Evolutionary conservation across 768 basidiomycete genomes (phyloP).

Genomic region (Mycena filopes): DNA sequence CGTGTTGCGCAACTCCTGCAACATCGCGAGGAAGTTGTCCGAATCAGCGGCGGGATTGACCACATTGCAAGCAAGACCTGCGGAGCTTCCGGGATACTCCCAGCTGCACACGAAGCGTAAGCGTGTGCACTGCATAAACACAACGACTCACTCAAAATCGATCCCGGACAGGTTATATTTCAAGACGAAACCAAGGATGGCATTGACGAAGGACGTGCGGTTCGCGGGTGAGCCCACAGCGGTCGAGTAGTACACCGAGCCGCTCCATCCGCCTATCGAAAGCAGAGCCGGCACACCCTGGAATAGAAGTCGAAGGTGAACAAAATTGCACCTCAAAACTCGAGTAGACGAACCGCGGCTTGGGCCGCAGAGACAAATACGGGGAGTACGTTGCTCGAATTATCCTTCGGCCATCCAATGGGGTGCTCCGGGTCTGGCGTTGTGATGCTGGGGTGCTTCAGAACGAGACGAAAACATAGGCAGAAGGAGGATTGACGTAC

Average conservation of each 20-base stretch:
- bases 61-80: slow-evolving; percentile 78
- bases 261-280: slow-evolving; percentile 77
- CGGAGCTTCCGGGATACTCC: slow-evolving; percentile 79
- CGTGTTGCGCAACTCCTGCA: slow-evolving; percentile 76
- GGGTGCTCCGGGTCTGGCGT: slow-evolving; percentile 50
- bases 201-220: slow-evolving; percentile 66
- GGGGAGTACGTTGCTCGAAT: slow-evolving; percentile 56
- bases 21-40: slow-evolving; percentile 81
- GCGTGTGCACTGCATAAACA: background rate
- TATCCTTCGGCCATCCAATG: slow-evolving; percentile 50
- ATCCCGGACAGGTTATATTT: slow-evolving; percentile 67
- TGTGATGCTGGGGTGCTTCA: slow-evolving; percentile 44
- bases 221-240: slow-evolving; percentile 64
- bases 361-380: slow-evolving; percentile 63
- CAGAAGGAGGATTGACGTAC: slow-evolving; percentile 52
- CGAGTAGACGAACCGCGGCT: slow-evolving; percentile 39
- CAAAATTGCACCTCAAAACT: slow-evolving; percentile 38
- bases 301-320: slow-evolving; percentile 1
- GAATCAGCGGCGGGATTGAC: slow-evolving; percentile 73
- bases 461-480: slow-evolving; percentile 1
- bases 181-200: slow-evolving; percentile 59
- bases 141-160: slow-evolving; percentile 68
- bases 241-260: slow-evolving; percentile 69
- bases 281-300: slow-evolving; percentile 68
- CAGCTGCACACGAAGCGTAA: slow-evolving; percentile 57